A percentile compares a stretch with the other conserved stretches of the same genome.
Evolutionary conservation across 192 early-diverging fungal species (phyloP).

Genomic region (Mortierella antarctica): DNA sequence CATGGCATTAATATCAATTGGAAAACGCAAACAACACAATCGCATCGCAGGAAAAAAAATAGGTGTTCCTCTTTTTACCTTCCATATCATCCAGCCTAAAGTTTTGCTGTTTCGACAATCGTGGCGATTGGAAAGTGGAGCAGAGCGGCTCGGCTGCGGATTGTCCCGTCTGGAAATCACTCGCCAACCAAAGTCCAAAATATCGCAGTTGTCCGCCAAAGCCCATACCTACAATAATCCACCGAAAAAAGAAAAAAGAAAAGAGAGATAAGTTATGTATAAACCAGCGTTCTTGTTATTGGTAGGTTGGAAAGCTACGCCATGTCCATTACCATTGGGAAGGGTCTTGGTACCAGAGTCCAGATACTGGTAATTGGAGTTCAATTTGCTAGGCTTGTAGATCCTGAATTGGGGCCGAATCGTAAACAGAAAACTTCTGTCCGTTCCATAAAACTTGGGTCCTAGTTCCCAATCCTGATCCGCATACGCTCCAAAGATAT

Average conservation of each 20-base stretch:
- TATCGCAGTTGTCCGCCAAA: constrained; percentile 82
- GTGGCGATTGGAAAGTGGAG: constrained; percentile 72
- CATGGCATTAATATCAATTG: not conserved
- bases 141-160: constrained; percentile 68
- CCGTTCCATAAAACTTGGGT: constrained; percentile 72
- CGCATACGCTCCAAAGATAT: constrained; percentile 77
- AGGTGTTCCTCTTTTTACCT: constrained; percentile 52
- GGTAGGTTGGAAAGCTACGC: not conserved
- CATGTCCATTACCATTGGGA: constrained; percentile 72
- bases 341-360: constrained; percentile 79
- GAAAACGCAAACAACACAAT: not conserved
- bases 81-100: constrained; percentile 77
- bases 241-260: not conserved
- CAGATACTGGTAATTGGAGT: constrained; percentile 80
- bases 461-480: constrained; percentile 65
- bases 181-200: constrained; percentile 76
- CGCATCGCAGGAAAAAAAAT: not conserved
- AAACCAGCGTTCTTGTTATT: not conserved
- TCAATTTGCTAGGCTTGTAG: constrained; percentile 55
- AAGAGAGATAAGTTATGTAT: not conserved
- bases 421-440: constrained; percentile 70
- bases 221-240: constrained; percentile 60
- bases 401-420: constrained; percentile 34
- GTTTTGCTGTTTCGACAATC: constrained; percentile 60
- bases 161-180: constrained; percentile 68